A percentile compares a stretch with the other conserved stretches of the same genome.
Evolutionary conservation across 2,329 filamentous ascomycete species (phyloP).

Genomic region (Herpomyces periplanetae): DNA sequence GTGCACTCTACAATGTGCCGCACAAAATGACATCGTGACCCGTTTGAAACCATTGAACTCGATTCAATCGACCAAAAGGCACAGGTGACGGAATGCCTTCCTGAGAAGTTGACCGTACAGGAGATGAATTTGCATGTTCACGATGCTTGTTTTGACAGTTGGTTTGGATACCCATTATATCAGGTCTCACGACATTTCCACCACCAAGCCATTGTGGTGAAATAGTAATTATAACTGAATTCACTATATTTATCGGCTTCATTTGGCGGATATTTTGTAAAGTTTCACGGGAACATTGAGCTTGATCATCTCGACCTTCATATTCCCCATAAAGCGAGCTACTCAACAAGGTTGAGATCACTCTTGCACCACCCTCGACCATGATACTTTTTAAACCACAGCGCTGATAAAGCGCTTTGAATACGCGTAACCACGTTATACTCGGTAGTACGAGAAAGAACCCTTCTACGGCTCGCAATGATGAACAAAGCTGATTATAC

Average conservation of each 20-base stretch:
- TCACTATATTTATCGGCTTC: constrained; percentile 20
- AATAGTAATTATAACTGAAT: constrained; percentile 51
- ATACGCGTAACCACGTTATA: constrained; percentile 4
- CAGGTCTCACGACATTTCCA: constrained; percentile 40
- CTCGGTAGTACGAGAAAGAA: constrained; percentile 5
- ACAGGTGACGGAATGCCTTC: too few species aligned
- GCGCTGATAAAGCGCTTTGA: constrained; percentile 23
- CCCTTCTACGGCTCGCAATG: constrained; percentile 11
- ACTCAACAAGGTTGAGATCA: constrained; percentile 57
- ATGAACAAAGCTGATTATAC: constrained; percentile 10
- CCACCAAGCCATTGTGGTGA: constrained; percentile 62
- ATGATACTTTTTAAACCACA: constrained; percentile 33
- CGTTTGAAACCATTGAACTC: too few species aligned
- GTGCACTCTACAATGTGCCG: too few species aligned
- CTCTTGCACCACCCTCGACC: constrained; percentile 49
- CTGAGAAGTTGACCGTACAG: constrained; percentile 8
- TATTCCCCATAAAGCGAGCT: too few species aligned
- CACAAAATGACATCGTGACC: too few species aligned
- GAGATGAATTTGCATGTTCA: too few species aligned
- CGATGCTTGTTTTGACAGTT: too few species aligned
- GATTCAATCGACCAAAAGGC: too few species aligned
- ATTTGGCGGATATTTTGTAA: too few species aligned
- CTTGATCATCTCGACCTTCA: too few species aligned
- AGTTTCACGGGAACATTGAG: too few species aligned
- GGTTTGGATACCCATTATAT: too few species aligned